A percentile compares a stretch with the other conserved stretches of the same genome.
These are phyloP conservation scores for Wickerhamiella dianesei DNA, from an alignment of 805 yeast species.

Conservation along the genomic window DNA sequence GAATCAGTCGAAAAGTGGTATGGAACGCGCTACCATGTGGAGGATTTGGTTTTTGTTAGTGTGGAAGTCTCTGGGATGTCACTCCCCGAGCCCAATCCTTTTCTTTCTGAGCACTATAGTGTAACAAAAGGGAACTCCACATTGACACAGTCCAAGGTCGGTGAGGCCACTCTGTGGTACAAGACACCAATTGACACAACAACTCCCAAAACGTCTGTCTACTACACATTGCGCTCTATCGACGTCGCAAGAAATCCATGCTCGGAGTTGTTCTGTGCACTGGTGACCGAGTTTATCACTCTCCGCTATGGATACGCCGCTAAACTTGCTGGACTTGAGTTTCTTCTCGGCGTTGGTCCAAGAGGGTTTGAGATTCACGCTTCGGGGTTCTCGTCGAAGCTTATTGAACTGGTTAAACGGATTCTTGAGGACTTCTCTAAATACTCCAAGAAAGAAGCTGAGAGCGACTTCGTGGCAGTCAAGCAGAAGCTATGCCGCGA, in stretches of 20 bases:
- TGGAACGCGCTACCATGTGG: slow-evolving; percentile 62
- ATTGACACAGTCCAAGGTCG: background rate
- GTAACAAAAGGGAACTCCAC: background rate
- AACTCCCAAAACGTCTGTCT: background rate
- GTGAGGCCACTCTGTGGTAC: background rate
- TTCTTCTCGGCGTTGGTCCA: background rate
- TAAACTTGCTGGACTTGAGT: background rate
- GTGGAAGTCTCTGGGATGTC: slow-evolving; percentile 25
- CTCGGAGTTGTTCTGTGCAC: background rate
- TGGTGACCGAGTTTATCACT: background rate
- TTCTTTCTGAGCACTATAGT: background rate
- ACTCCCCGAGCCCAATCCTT: slow-evolving; percentile 1
- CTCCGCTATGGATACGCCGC: background rate
- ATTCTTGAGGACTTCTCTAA: slow-evolving; percentile 30
- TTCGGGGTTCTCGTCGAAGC: slow-evolving; percentile 74
- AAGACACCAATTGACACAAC: background rate
- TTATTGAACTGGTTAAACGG: slow-evolving; percentile 43
- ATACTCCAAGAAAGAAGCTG: background rate
- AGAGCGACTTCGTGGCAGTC: slow-evolving; percentile 44
- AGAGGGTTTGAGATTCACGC: slow-evolving; percentile 51
- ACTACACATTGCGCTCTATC: background rate
- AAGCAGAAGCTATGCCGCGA: slow-evolving; percentile 52
- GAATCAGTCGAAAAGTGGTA: slow-evolving; percentile 67
- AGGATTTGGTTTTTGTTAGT: slow-evolving; percentile 23
- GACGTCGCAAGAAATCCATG: background rate